Evolutionary conservation across 176 grass and related monocot genomes (phyloP).

Genomic region (Microstegium vimineum): DNA sequence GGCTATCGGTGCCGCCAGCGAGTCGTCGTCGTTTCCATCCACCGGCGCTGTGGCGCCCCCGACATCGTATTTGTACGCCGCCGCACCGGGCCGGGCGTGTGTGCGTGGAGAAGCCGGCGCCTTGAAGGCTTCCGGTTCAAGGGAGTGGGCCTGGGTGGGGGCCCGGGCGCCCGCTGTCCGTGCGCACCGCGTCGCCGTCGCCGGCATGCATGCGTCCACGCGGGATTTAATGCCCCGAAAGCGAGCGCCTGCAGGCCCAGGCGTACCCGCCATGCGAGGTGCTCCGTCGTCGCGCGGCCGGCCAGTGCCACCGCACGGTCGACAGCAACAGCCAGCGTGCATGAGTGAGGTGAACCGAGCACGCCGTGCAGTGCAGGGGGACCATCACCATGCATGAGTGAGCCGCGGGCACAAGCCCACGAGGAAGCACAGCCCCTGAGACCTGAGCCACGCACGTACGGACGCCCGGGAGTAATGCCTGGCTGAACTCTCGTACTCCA

Average conservation of each 20-base stretch:
- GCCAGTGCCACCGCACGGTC: slow-evolving; percentile 1
- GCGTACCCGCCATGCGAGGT: slow-evolving; percentile 31
- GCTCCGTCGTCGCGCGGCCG: slow-evolving; percentile 30
- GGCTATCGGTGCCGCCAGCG: neutral
- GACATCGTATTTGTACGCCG: slow-evolving; percentile 11
- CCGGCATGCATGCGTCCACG: slow-evolving; percentile 25
- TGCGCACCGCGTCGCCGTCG: slow-evolving; percentile 27
- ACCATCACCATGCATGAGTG: neutral
- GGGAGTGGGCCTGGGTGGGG: slow-evolving; percentile 32
- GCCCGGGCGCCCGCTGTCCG: neutral
- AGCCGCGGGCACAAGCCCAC: neutral
- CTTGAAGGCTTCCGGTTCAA: neutral
- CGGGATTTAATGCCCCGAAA: slow-evolving; percentile 25
- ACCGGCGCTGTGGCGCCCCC: neutral
- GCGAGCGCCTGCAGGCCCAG: slow-evolving; percentile 10
- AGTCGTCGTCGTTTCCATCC: neutral
- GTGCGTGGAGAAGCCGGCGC: neutral
- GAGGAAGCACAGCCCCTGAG: neutral
- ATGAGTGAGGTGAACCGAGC: neutral
- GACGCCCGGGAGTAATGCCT: neutral
- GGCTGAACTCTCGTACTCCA: neutral
- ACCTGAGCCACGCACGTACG: neutral
- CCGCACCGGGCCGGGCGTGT: neutral
- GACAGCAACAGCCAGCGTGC: no score
- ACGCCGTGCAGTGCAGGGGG: neutral